Evolutionary conservation across 768 basidiomycete genomes (phyloP), one percentile per base, ranked within the genome.

Genomic region (Termitomyces sp.): DNA sequence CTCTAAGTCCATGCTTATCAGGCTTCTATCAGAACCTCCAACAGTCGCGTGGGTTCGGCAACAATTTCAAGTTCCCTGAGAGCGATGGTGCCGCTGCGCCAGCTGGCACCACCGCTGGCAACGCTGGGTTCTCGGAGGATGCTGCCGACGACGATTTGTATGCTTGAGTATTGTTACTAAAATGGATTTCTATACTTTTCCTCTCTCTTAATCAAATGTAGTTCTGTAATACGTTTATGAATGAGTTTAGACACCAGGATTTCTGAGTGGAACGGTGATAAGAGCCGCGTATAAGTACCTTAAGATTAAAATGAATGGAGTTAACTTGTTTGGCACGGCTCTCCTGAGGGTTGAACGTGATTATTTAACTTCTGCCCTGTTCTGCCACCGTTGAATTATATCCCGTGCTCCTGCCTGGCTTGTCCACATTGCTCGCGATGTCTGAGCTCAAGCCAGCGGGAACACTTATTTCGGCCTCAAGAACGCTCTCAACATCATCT

Each of bases 21-120:
- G 13, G 62, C 14, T 55, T 52, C 42, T 58, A 47, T 55, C 64
- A 92, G 88, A 93, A 93, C 72, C 76, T 94, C 60, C 92, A 93
- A 75, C 93, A 94, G 73, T 91, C 91, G 60, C 87, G 93, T 69
- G 89, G 88, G 45, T 95, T 97, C 69, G 95, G 96, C 48, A 89
- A 88, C 76, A 89, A 86, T 72, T 99, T 99, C 87, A 95, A 93
- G 81, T 99, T 99, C 94, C 97, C 97, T 32, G 95, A 95, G 65
- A 82, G 84, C 52, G 76, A 68, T 16, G 64, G 76, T 47, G 69
- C 53, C 44, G 32, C 53, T 34, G 53, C 72, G 37, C 75, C 76
- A 8, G 72, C 80, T n/a, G 71, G 75, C 18, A 65, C 80, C 4
- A 59, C 72, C 14, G 64, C 76, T 27, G 83, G 84, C 51, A 93